Conservation (phyloP, 352 stramenopile genomes). For the Globisporangium nodosum region DNA sequence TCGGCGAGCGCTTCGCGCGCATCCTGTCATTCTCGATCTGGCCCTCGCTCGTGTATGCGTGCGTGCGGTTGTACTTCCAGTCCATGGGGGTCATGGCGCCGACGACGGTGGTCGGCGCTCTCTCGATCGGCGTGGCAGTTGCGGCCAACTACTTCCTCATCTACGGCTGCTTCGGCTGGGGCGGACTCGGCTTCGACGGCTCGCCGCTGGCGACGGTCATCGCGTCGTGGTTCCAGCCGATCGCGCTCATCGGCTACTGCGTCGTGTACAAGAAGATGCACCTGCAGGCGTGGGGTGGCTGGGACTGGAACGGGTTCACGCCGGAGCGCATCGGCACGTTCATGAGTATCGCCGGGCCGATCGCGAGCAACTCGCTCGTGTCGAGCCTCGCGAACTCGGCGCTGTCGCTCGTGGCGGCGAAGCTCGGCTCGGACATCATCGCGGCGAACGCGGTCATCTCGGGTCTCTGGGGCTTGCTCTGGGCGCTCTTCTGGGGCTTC, state of each 20-base stretch:
- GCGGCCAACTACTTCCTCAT: constrained; percentile 63
- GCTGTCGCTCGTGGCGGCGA: too few species aligned
- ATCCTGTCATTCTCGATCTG: constrained; percentile 79
- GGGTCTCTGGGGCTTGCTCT: too few species aligned
- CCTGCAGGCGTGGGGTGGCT: constrained; percentile 62
- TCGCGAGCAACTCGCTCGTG: constrained; percentile 31
- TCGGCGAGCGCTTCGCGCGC: constrained; percentile 66
- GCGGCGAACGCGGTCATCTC: too few species aligned
- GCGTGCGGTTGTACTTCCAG: constrained; percentile 10
- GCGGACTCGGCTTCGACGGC: constrained; percentile 66
- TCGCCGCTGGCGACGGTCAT: constrained; percentile 52
- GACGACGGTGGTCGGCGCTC: constrained; percentile 28
- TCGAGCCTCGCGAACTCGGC: too few species aligned
- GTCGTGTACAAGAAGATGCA: constrained; percentile 73
- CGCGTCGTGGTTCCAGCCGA: constrained; percentile 57
- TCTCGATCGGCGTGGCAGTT: constrained; percentile 60
- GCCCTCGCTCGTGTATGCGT: constrained; percentile 71
- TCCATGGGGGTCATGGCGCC: background rate
- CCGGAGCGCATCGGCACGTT: constrained; percentile 56
- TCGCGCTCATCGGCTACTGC: constrained; percentile 29
- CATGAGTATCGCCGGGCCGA: constrained; percentile 53
- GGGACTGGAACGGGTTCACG: constrained; percentile 52
- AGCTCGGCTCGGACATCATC: too few species aligned
- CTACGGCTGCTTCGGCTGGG: constrained; percentile 50
- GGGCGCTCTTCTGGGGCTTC: too few species aligned